phyloP scores from a whole-genome alignment of 805 yeast genomes.

The Metschnikowia rubicola region DNA sequence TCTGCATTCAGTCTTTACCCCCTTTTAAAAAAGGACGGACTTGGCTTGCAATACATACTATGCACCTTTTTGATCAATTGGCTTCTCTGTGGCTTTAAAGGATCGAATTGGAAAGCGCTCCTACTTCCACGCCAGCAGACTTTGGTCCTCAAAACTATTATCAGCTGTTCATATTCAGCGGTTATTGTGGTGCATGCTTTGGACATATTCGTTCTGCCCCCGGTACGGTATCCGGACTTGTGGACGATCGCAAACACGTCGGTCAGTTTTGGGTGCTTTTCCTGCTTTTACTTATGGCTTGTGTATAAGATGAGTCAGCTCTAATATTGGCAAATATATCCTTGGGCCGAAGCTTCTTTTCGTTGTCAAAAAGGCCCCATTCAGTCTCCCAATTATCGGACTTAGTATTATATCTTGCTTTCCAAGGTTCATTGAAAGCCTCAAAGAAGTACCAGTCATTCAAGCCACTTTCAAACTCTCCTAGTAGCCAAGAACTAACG shows the following conservation, averaged over 20 bases:
- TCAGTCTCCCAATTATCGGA: conserved; percentile 61
- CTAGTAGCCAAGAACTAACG: conserved; percentile 51
- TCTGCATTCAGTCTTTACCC: conserved; percentile 89
- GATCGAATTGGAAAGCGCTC: conserved; percentile 16
- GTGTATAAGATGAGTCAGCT: conserved; percentile 42
- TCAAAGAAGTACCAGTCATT: conserved; percentile 59
- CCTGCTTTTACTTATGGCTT: conserved; percentile 79
- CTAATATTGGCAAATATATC: conserved; percentile 1
- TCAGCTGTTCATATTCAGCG: conserved; percentile 33
- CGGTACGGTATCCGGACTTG: conserved; percentile 69
- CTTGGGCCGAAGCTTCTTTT: conserved; percentile 1
- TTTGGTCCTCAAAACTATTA: conserved; percentile 25
- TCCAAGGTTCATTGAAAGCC: conserved; percentile 76
- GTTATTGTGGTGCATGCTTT: conserved; percentile 50
- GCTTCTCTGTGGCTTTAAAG: conserved; percentile 66
- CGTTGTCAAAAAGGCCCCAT: conserved; percentile 57
- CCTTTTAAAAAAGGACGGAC: conserved; percentile 68
- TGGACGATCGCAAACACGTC: conserved; percentile 78
- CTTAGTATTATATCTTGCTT: conserved; percentile 46
- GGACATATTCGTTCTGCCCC: conserved; percentile 53
- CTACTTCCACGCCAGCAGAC: conserved; percentile 22
- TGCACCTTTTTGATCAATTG: conserved; percentile 67
- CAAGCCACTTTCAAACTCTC: conserved; percentile 29
- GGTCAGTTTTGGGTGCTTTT: conserved; percentile 72
- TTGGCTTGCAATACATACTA: conserved; percentile 68